Percentiles rank a stretch among this genome's conserved stretches.
phyloP scores from a whole-genome alignment of 495 filamentous ascomycete species.

The Achaetomiella virescens region DNA sequence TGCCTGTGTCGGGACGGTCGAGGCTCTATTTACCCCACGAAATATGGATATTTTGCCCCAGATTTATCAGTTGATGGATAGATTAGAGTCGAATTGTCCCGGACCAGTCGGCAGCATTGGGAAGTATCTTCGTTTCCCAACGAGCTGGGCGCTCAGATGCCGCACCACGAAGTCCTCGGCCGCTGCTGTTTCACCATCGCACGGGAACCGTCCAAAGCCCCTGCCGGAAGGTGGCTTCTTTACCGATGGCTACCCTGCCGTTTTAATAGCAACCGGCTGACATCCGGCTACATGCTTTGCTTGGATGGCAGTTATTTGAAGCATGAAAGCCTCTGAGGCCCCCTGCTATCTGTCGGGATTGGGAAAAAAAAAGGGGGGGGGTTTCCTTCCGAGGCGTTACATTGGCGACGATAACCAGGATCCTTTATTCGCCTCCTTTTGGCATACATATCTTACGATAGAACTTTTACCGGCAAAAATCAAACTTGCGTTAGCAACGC shows the following conservation, averaged over 20 bases:
- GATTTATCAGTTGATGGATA: conserved; percentile 25
- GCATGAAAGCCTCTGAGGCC: neutral
- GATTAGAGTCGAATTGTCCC: conserved; percentile 16
- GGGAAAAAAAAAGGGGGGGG: conserved; percentile 3
- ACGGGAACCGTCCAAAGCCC: too few relatives aligned
- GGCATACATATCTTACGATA: neutral
- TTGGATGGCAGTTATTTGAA: neutral
- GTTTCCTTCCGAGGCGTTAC: conserved; percentile 10
- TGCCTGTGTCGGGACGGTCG: neutral
- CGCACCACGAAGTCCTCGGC: neutral
- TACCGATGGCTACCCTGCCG: neutral
- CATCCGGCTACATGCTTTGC: conserved; percentile 3
- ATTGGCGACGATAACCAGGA: conserved; percentile 1
- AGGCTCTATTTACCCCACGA: neutral
- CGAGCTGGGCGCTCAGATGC: conserved; percentile 18
- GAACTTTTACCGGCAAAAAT: too few relatives aligned
- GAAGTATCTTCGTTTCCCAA: conserved; percentile 11
- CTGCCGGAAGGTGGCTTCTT: neutral
- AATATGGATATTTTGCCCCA: conserved; percentile 25
- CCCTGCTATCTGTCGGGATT: conserved; percentile 17
- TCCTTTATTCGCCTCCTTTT: conserved; percentile 11
- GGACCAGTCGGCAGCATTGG: conserved; percentile 32
- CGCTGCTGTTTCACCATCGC: conserved; percentile 7
- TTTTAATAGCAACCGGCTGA: neutral
- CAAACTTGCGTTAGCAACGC: too few relatives aligned